These are phyloP conservation scores for Plasmodium chabaudi DNA, from an alignment of 169 alveolate species.

Conservation along the genomic window DNA sequence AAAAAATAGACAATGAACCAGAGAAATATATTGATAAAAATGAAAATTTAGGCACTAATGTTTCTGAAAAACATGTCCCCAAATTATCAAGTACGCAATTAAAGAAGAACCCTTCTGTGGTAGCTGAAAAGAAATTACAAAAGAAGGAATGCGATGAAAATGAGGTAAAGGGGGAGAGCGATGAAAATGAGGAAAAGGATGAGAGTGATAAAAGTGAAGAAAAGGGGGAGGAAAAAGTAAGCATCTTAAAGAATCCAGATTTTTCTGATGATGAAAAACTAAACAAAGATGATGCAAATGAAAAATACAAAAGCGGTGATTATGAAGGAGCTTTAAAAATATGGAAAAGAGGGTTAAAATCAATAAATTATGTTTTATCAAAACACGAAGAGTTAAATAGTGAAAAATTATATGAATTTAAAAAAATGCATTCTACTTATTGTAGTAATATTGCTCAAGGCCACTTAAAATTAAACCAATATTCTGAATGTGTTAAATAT, in stretches of 20 bases:
- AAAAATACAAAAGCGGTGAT: constrained; percentile 60
- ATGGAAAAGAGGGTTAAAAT: constrained; percentile 64
- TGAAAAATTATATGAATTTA: constrained; percentile 33
- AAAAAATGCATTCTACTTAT: constrained; percentile 48
- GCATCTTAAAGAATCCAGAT: neutral
- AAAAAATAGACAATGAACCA: no score
- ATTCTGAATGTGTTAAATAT: constrained; percentile 73
- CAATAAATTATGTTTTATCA: constrained; percentile 66
- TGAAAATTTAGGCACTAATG: no score
- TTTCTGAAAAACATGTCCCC: no score
- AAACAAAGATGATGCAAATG: constrained; percentile 74
- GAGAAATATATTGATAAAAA: no score
- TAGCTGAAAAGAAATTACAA: neutral
- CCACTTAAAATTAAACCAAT: constrained; percentile 48
- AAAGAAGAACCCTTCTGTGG: no score
- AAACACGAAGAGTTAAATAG: constrained; percentile 57
- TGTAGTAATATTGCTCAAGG: constrained; percentile 77
- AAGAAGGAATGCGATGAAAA: neutral
- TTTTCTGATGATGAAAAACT: constrained; percentile 42
- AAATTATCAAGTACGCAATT: no score
- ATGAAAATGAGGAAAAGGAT: no score
- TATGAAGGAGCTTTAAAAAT: constrained; percentile 63
- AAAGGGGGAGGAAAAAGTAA: constrained; percentile 5
- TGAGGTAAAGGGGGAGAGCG: neutral
- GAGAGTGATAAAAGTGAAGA: neutral